Evolutionary conservation across 352 stramenopile genomes (phyloP).

Genomic region (Pythium pyrilobum): DNA sequence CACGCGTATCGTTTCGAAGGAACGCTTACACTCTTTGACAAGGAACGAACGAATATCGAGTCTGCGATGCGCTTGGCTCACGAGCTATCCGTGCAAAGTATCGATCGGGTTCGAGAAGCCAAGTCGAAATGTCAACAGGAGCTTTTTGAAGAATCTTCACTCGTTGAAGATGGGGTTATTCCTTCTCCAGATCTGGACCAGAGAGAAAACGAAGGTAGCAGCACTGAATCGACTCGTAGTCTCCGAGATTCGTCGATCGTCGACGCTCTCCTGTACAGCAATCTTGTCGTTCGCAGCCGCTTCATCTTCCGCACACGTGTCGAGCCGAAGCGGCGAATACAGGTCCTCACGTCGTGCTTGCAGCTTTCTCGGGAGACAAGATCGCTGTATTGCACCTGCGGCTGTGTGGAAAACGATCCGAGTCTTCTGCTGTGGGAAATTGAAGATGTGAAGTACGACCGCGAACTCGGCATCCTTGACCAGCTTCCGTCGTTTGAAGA

Average conservation of each 20-base stretch:
- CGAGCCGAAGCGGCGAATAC: constrained; percentile 61
- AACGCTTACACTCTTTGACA: constrained; percentile 65
- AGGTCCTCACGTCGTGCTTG: constrained; percentile 63
- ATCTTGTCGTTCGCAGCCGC: constrained; percentile 67
- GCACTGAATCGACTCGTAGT: constrained; percentile 6
- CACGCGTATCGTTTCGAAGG: constrained; percentile 75
- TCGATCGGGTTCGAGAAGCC: constrained; percentile 58
- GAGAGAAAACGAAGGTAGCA: neutral
- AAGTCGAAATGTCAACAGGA: constrained; percentile 36
- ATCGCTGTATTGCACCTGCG: constrained; percentile 63
- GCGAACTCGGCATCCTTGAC: constrained; percentile 55
- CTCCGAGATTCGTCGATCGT: constrained; percentile 63
- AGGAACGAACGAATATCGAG: constrained; percentile 78
- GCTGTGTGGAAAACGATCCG: constrained; percentile 69
- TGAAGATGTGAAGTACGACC: constrained; percentile 69
- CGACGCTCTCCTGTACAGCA: constrained; percentile 72
- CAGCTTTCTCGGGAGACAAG: constrained; percentile 64
- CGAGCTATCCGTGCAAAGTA: constrained; percentile 69
- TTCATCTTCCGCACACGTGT: constrained; percentile 80
- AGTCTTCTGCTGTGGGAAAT: constrained; percentile 61
- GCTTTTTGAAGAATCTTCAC: constrained; percentile 10
- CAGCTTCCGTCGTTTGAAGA: constrained; percentile 62
- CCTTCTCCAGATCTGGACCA: too few species aligned
- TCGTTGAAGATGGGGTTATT: constrained; percentile 3
- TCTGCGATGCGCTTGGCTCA: constrained; percentile 71